Base-by-base conservation (phyloP, 257 asterid genomes). In the Cinchona pubescens region DNA sequence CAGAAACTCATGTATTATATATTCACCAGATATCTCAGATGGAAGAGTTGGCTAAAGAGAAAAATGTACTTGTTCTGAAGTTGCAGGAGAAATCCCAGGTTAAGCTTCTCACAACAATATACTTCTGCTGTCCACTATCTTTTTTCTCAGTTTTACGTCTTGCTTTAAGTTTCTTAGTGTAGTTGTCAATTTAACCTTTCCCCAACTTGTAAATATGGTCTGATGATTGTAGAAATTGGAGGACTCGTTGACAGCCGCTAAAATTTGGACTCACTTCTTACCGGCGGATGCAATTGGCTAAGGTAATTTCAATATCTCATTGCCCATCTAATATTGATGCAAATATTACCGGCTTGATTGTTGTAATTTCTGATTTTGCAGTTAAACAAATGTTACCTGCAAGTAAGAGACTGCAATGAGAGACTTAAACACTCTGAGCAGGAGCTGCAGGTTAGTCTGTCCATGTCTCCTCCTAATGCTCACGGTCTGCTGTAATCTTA, bases 391-490 rank as follows among this genome's bases (percentile, higher is more conserved):
- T 82, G 86, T 83, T 88, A 87, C 84, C 81, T 76, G 79, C 93
- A 89, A 80, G 87, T 88, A 79, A 73, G 85, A 73, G 97, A 93
- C 75, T 87, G 76, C 83, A 87, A 79, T 21, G 91, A 89, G 76
- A 89, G 79, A 67, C 87, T 87, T 66, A 89, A 93, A 79, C 83
- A 72, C 73, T 83, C 89, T n/a, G 96, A 89, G 77, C 85, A 79
- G 81, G 96, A 91, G 78, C 91, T 93, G 67, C 90, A 89, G 97
- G 97, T 92, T 79, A 72, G 87, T 60, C 75, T 62, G 38, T 80
- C 11, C 70, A 19, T 66, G 42, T 25, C 55, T 40, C 45, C 65
- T 51, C 62, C n/a, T 53, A 10, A 65, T 37, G 34, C 35, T 59
- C 45, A 25, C 30, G 72, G 42, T 40, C 46, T 46, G 19, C 69